Evolutionary conservation across 352 stramenopile genomes (phyloP).

Genomic region (Phytopythium delawarense): DNA sequence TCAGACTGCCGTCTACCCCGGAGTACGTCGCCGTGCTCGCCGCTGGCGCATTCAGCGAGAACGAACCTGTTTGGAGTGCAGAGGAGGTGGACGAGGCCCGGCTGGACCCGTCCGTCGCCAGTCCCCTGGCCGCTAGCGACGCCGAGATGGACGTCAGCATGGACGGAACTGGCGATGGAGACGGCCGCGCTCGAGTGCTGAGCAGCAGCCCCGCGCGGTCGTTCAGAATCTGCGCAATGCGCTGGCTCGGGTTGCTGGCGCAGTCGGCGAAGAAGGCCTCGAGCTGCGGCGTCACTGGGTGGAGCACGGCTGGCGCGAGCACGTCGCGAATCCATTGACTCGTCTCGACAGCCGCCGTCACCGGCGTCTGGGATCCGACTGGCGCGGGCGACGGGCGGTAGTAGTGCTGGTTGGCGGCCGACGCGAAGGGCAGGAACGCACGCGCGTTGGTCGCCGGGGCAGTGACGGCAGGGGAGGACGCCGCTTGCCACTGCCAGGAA

Average conservation of each 20-base stretch:
- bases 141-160: constrained; percentile 1
- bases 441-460: constrained; percentile 9
- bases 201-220: constrained; percentile 53
- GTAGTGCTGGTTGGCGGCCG: constrained; percentile 1
- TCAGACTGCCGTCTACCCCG: constrained; percentile 73
- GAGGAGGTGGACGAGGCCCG: background rate
- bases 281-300: constrained; percentile 41
- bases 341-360: constrained; percentile 77
- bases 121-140: constrained; percentile 1
- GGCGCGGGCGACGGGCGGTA: constrained; percentile 38
- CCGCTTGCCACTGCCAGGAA: constrained; percentile 72
- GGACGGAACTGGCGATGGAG: constrained; percentile 11
- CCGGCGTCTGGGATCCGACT: constrained; percentile 53
- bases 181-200: constrained; percentile 22
- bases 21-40: constrained; percentile 17
- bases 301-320: constrained; percentile 28
- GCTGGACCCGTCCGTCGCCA: background rate
- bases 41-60: constrained; percentile 10
- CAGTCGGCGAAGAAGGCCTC: constrained; percentile 60
- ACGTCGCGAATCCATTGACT: constrained; percentile 80
- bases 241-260: constrained; percentile 42
- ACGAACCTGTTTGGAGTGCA: background rate
- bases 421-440: constrained; percentile 18
- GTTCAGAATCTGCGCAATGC: constrained; percentile 42
- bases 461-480: constrained; percentile 31